These are phyloP conservation scores for Lathyrus tuberosus DNA, from an alignment of 306 rosid genomes.

Conservation along the genomic window DNA sequence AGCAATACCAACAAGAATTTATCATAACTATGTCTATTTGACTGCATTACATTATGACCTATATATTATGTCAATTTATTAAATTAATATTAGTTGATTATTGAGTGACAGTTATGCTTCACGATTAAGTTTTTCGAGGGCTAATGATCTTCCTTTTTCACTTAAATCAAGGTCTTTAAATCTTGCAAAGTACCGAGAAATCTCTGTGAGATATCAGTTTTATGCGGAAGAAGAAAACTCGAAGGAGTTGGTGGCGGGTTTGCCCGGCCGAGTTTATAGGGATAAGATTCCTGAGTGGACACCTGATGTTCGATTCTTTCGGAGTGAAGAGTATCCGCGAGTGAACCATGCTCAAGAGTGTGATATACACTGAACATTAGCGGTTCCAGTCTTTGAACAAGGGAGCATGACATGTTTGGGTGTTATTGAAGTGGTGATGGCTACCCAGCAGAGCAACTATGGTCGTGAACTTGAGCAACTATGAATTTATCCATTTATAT, in stretches of 20 bases:
- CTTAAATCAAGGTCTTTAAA: conserved; percentile 55
- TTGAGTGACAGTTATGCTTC: too few relatives aligned
- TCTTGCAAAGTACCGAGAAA: conserved; percentile 68
- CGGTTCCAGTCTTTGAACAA: conserved; percentile 83
- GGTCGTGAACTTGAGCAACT: conserved; percentile 71
- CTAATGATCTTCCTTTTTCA: conserved; percentile 63
- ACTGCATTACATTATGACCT: too few relatives aligned
- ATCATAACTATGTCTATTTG: too few relatives aligned
- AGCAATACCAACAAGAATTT: too few relatives aligned
- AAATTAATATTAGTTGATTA: too few relatives aligned
- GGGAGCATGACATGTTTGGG: conserved; percentile 81
- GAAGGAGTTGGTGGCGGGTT: conserved; percentile 55
- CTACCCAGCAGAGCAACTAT: conserved; percentile 67
- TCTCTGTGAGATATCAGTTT: conserved; percentile 64
- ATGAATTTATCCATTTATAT: too few relatives aligned
- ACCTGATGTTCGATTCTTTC: conserved; percentile 84
- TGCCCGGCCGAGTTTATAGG: conserved; percentile 86
- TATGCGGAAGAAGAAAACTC: conserved; percentile 67
- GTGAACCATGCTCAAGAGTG: conserved; percentile 67
- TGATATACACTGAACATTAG: conserved; percentile 82
- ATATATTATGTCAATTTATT: too few relatives aligned
- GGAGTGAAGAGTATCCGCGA: conserved; percentile 80
- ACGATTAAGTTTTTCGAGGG: too few relatives aligned
- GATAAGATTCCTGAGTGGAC: conserved; percentile 95
- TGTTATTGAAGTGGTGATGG: conserved; percentile 87